Conservation (phyloP, 129 eudicot genomes). For the Cynara cardunculus region DNA sequence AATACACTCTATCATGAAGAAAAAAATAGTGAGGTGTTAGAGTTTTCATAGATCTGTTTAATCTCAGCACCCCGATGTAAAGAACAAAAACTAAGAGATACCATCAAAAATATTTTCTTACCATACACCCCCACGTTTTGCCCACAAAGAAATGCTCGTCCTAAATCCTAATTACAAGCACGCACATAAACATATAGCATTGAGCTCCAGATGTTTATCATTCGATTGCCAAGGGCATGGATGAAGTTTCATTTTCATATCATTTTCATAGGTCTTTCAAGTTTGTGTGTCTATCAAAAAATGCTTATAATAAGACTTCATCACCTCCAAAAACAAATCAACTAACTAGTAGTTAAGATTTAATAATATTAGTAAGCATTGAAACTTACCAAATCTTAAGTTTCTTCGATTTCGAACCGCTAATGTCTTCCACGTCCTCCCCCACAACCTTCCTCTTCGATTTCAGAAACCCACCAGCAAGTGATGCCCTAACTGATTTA, state of each 20-base stretch:
- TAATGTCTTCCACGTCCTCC: conserved; percentile 16
- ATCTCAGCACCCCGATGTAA: too few relatives aligned
- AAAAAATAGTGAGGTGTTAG: not conserved
- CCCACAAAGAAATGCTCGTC: not conserved
- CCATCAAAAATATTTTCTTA: not conserved
- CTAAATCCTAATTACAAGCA: not conserved
- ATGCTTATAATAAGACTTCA: not conserved
- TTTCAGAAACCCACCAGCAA: conserved; percentile 40
- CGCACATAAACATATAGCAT: not conserved
- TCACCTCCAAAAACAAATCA: not conserved
- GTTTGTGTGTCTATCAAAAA: not conserved
- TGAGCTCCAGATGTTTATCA: not conserved
- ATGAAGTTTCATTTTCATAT: not conserved
- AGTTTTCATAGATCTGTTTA: not conserved
- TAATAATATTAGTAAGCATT: not conserved
- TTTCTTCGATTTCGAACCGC: conserved; percentile 41
- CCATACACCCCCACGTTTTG: not conserved
- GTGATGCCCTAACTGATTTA: conserved; percentile 75
- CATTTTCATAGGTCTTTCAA: not conserved
- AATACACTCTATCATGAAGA: not conserved
- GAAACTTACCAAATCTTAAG: conserved; percentile 69
- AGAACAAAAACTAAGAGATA: not conserved
- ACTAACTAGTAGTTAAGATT: not conserved
- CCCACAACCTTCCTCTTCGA: conserved; percentile 53
- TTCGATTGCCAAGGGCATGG: not conserved